Percentiles rank a stretch among this genome's conserved stretches.
Conservation (phyloP, 768 basidiomycete genomes). For the Phlebiopsis gigantea region DNA sequence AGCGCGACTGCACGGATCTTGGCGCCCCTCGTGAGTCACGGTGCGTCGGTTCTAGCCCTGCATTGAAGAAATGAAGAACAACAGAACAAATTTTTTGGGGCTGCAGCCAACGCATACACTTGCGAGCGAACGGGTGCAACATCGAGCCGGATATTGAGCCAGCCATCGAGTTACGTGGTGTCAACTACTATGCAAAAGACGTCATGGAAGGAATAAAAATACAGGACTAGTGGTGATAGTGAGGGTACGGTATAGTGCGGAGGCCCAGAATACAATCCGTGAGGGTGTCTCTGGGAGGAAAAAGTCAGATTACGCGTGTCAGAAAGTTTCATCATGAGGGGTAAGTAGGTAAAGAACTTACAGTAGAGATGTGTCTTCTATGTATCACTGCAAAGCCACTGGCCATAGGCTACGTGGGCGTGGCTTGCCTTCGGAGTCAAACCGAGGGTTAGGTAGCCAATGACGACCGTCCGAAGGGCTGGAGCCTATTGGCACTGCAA, state of each 20-base stretch:
- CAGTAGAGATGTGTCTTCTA: background rate
- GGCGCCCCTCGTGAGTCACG: background rate
- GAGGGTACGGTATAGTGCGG: background rate
- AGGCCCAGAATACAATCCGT: background rate
- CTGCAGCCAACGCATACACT: background rate
- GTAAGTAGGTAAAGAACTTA: background rate
- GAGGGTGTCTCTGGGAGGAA: background rate
- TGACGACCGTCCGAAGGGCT: slow-evolving; percentile 51
- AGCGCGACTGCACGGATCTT: slow-evolving; percentile 3
- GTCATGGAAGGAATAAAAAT: background rate
- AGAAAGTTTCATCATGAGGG: background rate
- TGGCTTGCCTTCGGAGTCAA: slow-evolving; percentile 65
- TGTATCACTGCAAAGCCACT: slow-evolving; percentile 45
- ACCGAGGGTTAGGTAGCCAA: slow-evolving; percentile 69
- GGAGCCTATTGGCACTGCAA: slow-evolving; percentile 45
- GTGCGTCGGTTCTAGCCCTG: background rate
- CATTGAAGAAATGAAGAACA: background rate
- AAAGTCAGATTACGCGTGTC: background rate
- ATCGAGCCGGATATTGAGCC: background rate
- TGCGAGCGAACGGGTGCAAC: background rate
- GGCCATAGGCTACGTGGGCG: slow-evolving; percentile 69
- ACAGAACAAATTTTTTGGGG: background rate
- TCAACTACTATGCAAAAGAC: background rate
- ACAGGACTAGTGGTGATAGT: background rate
- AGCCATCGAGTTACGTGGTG: background rate